Evolutionary conservation across 2,329 filamentous ascomycete species (phyloP).

Genomic region (Calonectria pauciramosa): DNA sequence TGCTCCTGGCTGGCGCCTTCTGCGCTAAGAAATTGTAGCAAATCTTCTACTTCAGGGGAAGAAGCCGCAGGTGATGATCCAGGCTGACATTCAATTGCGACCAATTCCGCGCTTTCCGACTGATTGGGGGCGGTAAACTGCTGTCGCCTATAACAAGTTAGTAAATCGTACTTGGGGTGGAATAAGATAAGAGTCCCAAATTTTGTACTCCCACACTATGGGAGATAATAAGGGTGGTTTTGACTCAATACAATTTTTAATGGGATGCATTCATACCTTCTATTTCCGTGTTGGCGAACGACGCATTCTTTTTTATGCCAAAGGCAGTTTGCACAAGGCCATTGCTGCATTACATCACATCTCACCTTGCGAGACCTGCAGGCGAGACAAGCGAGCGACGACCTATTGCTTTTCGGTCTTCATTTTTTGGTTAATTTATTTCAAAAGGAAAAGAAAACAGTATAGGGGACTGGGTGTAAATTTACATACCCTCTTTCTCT

Average conservation of each 20-base stretch:
- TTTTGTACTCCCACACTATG: not conserved
- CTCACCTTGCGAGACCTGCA: slow-evolving; percentile 90
- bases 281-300: not conserved
- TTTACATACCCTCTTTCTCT: not conserved
- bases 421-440: not conserved
- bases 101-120: not conserved
- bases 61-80: not conserved
- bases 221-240: not conserved
- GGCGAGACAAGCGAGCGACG: slow-evolving; percentile 88
- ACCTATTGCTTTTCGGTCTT: slow-evolving; percentile 66
- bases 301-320: slow-evolving; percentile 76
- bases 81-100: not conserved
- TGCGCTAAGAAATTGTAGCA: not conserved
- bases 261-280: not conserved
- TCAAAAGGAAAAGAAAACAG: not conserved
- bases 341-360: slow-evolving; percentile 90
- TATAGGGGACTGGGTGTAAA: too few species aligned
- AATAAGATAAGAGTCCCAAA: not conserved
- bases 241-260: not conserved
- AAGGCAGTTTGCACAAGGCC: slow-evolving; percentile 87
- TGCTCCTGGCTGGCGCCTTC: not conserved
- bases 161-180: not conserved
- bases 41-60: not conserved
- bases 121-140: not conserved
- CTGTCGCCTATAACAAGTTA: not conserved